Evolutionary conservation across 176 grass and related monocot genomes (phyloP), one percentile per base, ranked within the genome.

Genomic region (Rhynchospora tenuis): DNA sequence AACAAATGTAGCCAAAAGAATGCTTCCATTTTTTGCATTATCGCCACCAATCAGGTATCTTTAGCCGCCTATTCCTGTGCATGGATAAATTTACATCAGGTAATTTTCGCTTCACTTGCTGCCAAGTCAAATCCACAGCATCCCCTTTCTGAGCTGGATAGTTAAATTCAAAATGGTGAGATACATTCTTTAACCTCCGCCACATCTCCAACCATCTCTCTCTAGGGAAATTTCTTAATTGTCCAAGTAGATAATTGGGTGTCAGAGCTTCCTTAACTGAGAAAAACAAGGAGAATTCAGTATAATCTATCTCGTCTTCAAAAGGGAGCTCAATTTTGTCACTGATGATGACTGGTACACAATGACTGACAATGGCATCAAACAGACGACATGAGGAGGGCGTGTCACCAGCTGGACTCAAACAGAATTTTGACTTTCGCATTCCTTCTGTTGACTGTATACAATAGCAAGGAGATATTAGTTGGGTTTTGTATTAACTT

Each of bases 251-350:
- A 83, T 95, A 85, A 89, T 88, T 85, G 63, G 92, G 91, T 46
- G 17, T 88, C 17, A 95, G 70, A 82, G 91, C 91, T 55, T 95
- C 93, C 83, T 99, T 81, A 11, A 93, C 91, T 3, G 96, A 95
- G 89, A 91, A 95, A 90, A 99, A 99, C 79, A 92, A 88, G 27
- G 93, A 90, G 86, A 95, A 93, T 73, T 93, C 86, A 5, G 82
- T 88, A 81, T 95, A 99, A 88, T 99, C 93, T 20, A 95, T 91
- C 83, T 95, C 89, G 66, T 95, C 91, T 85, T 99, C 93, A 50
- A 99, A 99, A 65, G 96, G 96, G 60, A 99, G 96, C 89, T 99
- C 96, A 62, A 99, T 95, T 12, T 80, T 67, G 60, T 89, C 94
- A 48, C 93, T 99, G 14, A 99, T 84, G 58, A 99, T 99, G 46